These are phyloP conservation scores for Sugiyamaella castrensis DNA, from an alignment of 1,139 yeast species.

Conservation along the genomic window DNA sequence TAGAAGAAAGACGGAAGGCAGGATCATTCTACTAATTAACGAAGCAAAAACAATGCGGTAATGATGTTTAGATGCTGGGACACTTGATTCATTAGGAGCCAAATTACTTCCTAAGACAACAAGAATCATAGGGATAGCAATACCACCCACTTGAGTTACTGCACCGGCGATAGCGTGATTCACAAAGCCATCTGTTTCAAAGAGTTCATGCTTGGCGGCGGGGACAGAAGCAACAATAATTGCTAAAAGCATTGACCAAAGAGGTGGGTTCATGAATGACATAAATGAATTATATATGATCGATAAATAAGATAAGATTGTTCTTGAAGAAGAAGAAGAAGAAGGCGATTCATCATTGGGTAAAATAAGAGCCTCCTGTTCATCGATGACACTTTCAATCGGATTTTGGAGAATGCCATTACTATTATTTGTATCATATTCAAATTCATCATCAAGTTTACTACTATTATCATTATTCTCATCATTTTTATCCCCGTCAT, in stretches of 20 bases:
- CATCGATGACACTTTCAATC: background rate
- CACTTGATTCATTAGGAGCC: constrained; percentile 38
- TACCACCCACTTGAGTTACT: constrained; percentile 74
- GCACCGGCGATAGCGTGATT: constrained; percentile 77
- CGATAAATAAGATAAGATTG: constrained; percentile 1
- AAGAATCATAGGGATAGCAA: constrained; percentile 78
- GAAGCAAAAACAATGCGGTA: constrained; percentile 62
- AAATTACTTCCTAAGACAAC: constrained; percentile 59
- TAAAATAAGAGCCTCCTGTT: background rate
- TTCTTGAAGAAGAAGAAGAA: background rate
- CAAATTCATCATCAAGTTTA: background rate
- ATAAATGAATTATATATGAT: constrained; percentile 28
- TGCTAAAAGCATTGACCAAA: constrained; percentile 85
- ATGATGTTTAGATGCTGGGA: constrained; percentile 53
- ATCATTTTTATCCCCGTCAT: background rate
- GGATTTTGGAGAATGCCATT: background rate
- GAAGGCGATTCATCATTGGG: background rate
- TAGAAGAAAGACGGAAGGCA: constrained; percentile 64
- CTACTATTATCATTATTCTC: background rate
- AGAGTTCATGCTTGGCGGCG: constrained; percentile 60
- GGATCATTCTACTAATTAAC: constrained; percentile 68
- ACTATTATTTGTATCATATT: background rate
- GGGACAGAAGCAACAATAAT: constrained; percentile 82
- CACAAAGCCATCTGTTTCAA: constrained; percentile 60
- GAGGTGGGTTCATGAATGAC: constrained; percentile 85